Percentiles rank a stretch among this genome's conserved stretches.
Conservation (phyloP, 2,329 filamentous ascomycete genomes). For the Akanthomyces lecanii region DNA sequence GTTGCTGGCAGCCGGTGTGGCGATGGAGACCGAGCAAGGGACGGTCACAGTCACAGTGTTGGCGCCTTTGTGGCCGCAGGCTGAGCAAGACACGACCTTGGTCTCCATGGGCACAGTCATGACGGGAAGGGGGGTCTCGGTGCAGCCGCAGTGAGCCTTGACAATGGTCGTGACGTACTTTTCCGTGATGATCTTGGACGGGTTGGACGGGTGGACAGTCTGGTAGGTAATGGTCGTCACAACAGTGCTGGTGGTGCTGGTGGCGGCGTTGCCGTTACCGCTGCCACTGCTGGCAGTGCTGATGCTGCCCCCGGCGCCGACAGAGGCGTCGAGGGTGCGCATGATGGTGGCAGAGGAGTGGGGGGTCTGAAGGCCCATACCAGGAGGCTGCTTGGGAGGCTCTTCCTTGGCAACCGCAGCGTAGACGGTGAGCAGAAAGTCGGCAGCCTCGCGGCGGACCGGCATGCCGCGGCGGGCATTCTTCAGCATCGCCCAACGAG, state of each 20-base stretch:
- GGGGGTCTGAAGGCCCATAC: conserved; percentile 22
- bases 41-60: conserved; percentile 11
- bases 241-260: conserved; percentile 2
- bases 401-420: conserved; percentile 30
- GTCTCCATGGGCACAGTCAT: conserved; percentile 12
- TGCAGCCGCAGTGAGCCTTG: conserved; percentile 15
- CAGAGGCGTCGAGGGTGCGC: not conserved
- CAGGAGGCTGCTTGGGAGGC: conserved; percentile 32
- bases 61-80: conserved; percentile 4
- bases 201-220: conserved; percentile 11
- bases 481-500: conserved; percentile 12
- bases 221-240: conserved; percentile 15
- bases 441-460: conserved; percentile 26
- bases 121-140: not conserved
- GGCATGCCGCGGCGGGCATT: conserved; percentile 16
- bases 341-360: not conserved
- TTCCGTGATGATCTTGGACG: not conserved
- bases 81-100: conserved; percentile 8
- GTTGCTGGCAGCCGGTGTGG: not conserved
- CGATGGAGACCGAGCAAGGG: not conserved
- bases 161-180: conserved; percentile 12
- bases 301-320: too few species aligned
- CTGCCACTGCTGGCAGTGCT: too few species aligned
- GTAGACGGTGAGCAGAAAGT: conserved; percentile 41
- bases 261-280: not conserved